Evolutionary conservation across 305 asterid genomes (phyloP).

Genomic region (Caryopteris hybrid): DNA sequence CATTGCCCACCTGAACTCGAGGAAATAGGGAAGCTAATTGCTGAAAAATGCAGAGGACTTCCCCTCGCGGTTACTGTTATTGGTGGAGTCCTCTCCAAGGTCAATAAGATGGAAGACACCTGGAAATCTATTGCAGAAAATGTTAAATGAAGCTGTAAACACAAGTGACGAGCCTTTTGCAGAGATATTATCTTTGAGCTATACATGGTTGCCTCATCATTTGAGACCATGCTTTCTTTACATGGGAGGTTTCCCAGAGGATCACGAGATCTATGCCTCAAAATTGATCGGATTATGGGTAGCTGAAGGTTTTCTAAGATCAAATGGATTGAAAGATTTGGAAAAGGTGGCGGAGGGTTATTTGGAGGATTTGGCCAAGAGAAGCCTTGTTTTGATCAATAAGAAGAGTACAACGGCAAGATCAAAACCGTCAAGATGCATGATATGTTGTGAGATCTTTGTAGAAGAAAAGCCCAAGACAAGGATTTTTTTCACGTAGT

Average conservation of each 20-base stretch:
- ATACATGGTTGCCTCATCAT: neutral
- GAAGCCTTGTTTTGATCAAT: neutral
- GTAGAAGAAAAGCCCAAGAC: neutral
- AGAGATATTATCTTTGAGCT: neutral
- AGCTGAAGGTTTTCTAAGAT: neutral
- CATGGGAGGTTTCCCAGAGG: neutral
- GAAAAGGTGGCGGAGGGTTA: neutral
- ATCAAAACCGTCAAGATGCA: neutral
- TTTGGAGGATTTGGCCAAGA: neutral
- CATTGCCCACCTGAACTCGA: neutral
- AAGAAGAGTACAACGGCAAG: neutral
- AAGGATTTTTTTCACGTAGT: neutral
- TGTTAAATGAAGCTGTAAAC: neutral
- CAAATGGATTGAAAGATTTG: neutral
- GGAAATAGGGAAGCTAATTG: neutral
- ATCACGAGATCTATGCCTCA: neutral
- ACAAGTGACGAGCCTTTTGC: neutral
- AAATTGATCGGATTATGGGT: neutral
- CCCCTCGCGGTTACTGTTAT: neutral
- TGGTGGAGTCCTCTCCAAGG: neutral
- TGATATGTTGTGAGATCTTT: neutral
- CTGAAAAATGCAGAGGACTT: neutral
- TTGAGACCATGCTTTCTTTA: neutral
- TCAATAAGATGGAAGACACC: too few relatives aligned
- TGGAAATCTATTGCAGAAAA: neutral